phyloP scores from a whole-genome alignment of 169 alveolate genomes.

The Plasmodium gallinaceum region DNA sequence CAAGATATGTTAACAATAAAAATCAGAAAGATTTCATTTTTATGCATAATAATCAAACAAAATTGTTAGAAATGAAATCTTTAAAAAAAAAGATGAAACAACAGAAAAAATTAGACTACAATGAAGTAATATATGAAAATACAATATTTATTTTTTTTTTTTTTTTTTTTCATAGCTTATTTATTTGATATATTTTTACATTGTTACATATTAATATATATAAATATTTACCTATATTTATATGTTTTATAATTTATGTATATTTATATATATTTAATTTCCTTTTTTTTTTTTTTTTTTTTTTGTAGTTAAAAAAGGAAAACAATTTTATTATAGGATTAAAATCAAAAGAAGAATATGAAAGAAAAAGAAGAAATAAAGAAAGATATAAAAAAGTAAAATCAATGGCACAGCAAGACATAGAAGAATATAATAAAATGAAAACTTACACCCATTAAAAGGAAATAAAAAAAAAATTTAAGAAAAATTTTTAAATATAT shows the following conservation, averaged over 20 bases:
- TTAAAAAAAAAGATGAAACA: slow-evolving; percentile 45
- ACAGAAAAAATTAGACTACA: slow-evolving; percentile 68
- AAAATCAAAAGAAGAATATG: slow-evolving; percentile 62
- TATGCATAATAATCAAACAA: slow-evolving; percentile 54
- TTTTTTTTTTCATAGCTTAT: neutral
- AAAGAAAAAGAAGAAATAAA: slow-evolving; percentile 41
- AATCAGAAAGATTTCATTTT: slow-evolving; percentile 54
- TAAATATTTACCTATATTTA: neutral
- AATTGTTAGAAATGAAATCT: slow-evolving; percentile 60
- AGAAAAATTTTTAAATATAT: too few species aligned
- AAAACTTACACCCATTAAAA: slow-evolving; percentile 62
- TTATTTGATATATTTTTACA: neutral
- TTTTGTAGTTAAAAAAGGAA: slow-evolving; percentile 68
- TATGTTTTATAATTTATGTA: neutral
- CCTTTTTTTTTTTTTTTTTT: neutral
- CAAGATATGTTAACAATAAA: slow-evolving; percentile 66
- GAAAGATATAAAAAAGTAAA: slow-evolving; percentile 69
- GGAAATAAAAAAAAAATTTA: neutral
- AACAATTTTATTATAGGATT: slow-evolving; percentile 49
- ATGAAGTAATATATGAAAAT: slow-evolving; percentile 39
- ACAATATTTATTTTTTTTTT: neutral
- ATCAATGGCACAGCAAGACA: slow-evolving; percentile 66
- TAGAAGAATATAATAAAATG: slow-evolving; percentile 71
- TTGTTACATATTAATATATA: neutral
- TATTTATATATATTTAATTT: neutral